Conservation (phyloP, 805 yeast species). For the Ogataea polymorpha region DNA sequence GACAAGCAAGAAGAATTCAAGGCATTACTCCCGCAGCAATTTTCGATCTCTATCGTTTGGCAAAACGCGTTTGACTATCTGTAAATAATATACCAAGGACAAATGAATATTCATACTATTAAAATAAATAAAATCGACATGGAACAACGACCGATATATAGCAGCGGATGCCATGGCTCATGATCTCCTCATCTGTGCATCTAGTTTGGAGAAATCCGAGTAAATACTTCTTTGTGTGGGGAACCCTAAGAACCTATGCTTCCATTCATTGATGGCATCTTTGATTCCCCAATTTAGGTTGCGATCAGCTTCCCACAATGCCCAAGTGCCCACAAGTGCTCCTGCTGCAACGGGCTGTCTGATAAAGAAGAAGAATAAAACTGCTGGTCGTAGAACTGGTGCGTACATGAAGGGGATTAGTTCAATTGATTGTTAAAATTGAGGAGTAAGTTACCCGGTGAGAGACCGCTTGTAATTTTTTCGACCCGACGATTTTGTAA, state of each 20-base stretch:
- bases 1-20: constrained; percentile 92
- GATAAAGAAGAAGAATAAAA: constrained; percentile 34
- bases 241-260: constrained; percentile 31
- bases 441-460: constrained; percentile 6
- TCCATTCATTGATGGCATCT: constrained; percentile 24
- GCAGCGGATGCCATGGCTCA: not conserved
- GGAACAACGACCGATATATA: too few species aligned
- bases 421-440: not conserved
- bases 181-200: constrained; percentile 23
- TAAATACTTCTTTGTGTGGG: constrained; percentile 32
- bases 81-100: not conserved
- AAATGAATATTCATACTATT: constrained; percentile 1
- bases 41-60: constrained; percentile 67
- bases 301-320: constrained; percentile 37
- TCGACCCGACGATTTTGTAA: constrained; percentile 9
- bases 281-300: constrained; percentile 32
- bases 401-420: constrained; percentile 18
- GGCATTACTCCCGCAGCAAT: constrained; percentile 94
- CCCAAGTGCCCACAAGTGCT: constrained; percentile 30
- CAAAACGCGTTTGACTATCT: constrained; percentile 26
- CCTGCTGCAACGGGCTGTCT: constrained; percentile 39
- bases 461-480: constrained; percentile 1
- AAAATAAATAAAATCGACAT: constrained; percentile 6
- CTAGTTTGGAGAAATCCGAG: constrained; percentile 32
- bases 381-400: constrained; percentile 36